Evolutionary conservation across 148 eudicot species (phyloP).

Genomic region (Persicaria maculosa): DNA sequence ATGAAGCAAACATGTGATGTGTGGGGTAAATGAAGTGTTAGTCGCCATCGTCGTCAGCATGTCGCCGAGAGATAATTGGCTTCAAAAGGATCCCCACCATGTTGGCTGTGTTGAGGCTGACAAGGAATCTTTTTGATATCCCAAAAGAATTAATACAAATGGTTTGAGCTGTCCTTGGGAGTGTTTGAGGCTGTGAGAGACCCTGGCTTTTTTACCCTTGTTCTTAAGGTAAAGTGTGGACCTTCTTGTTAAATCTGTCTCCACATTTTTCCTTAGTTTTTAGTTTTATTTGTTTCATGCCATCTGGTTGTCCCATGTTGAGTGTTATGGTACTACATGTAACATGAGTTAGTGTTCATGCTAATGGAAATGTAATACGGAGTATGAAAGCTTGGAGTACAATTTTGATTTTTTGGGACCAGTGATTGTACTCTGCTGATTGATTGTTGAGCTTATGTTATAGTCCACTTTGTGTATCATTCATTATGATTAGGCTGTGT

Average conservation of each 20-base stretch:
- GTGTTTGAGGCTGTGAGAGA: conserved; percentile 8
- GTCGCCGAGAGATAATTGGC: background rate
- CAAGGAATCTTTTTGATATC: conserved; percentile 19
- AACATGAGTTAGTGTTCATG: no score
- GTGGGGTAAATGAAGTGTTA: conserved; percentile 6
- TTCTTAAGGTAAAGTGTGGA: background rate
- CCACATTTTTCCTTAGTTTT: background rate
- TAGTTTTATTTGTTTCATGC: background rate
- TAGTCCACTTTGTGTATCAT: no score
- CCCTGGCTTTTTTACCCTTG: background rate
- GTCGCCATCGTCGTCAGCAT: background rate
- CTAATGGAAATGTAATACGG: no score
- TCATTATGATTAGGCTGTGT: no score
- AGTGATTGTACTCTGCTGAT: background rate
- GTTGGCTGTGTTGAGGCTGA: conserved; percentile 22
- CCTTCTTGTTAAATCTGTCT: background rate
- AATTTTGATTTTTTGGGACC: background rate
- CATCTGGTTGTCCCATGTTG: background rate
- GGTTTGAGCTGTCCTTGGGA: conserved; percentile 12
- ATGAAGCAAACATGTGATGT: background rate
- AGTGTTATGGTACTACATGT: background rate
- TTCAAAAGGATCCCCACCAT: conserved; percentile 16
- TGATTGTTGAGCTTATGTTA: no score
- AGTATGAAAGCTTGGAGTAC: background rate
- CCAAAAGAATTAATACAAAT: conserved; percentile 18